These are phyloP conservation scores for Orbilia ellipsospora DNA, from an alignment of 2,329 filamentous ascomycete species.

Conservation along the genomic window DNA sequence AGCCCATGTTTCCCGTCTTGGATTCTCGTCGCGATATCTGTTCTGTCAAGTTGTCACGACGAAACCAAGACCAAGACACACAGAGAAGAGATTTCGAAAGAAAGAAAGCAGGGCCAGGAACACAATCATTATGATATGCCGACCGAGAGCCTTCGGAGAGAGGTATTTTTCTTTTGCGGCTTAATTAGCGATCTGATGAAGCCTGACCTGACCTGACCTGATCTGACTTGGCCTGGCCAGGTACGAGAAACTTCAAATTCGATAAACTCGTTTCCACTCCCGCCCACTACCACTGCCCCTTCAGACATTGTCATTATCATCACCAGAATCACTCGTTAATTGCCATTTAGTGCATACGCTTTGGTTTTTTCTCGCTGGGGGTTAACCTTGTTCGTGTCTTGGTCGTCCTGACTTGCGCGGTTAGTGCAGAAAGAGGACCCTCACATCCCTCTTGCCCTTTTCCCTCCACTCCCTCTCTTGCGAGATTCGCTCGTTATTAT, in stretches of 20 bases:
- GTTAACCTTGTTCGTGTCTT: slow-evolving; percentile 9
- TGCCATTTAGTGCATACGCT: neutral
- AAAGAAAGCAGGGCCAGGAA: slow-evolving; percentile 3
- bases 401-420: slow-evolving; percentile 12
- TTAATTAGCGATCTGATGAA: slow-evolving; percentile 8
- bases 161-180: slow-evolving; percentile 39
- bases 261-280: slow-evolving; percentile 32
- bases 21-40: slow-evolving; percentile 51
- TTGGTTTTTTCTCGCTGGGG: slow-evolving; percentile 5
- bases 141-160: slow-evolving; percentile 22
- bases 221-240: slow-evolving; percentile 4
- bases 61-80: neutral
- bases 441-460: neutral
- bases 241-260: slow-evolving; percentile 12
- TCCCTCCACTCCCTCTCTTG: neutral
- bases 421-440: slow-evolving; percentile 9
- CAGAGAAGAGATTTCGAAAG: slow-evolving; percentile 12
- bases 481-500: too few species aligned
- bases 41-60: slow-evolving; percentile 33
- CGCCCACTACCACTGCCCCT: slow-evolving; percentile 28
- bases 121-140: neutral
- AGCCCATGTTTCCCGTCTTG: slow-evolving; percentile 36
- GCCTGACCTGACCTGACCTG: slow-evolving; percentile 40
- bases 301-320: neutral
- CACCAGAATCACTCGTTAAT: too few species aligned